Conservation (phyloP, 371 early-diverging fungal genomes). For the Sporodiniella umbellata region DNA sequence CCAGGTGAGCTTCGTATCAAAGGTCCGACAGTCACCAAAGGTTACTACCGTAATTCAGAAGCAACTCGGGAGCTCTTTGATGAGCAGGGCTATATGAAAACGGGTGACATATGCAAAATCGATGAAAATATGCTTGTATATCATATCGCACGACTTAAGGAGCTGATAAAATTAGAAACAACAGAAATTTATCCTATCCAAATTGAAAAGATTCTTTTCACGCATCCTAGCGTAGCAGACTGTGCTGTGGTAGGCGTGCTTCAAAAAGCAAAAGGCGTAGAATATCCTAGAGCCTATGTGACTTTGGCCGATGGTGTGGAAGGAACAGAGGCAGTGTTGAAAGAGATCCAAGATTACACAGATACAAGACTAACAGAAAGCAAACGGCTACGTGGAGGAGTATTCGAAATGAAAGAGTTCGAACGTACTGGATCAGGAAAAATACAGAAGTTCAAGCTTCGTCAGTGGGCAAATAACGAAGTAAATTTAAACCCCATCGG, state of each 20-base stretch:
- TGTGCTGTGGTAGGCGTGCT: conserved; percentile 60
- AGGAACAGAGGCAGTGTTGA: conserved; percentile 20
- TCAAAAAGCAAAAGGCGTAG: conserved; percentile 47
- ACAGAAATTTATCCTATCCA: conserved; percentile 68
- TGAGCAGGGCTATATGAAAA: conserved; percentile 41
- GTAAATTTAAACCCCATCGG: no score
- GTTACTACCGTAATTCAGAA: conserved; percentile 55
- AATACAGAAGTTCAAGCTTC: conserved; percentile 8
- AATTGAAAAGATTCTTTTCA: conserved; percentile 61
- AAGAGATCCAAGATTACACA: conserved; percentile 53
- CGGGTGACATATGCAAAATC: conserved; percentile 19
- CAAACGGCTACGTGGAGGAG: conserved; percentile 74
- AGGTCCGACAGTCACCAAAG: conserved; percentile 69
- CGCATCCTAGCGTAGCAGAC: conserved; percentile 56
- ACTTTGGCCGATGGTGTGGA: conserved; percentile 32
- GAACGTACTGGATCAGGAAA: conserved; percentile 56
- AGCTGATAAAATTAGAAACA: conserved; percentile 70
- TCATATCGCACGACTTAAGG: conserved; percentile 68
- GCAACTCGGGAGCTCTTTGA: conserved; percentile 61
- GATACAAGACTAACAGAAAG: conserved; percentile 55
- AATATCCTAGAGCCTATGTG: conserved; percentile 66
- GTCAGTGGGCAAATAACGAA: not conserved
- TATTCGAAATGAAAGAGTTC: conserved; percentile 57
- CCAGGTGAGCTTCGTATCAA: conserved; percentile 65
- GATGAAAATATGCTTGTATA: conserved; percentile 53